Conservation (phyloP, 2,329 filamentous ascomycete species). For the Alternaria triticina region DNA sequence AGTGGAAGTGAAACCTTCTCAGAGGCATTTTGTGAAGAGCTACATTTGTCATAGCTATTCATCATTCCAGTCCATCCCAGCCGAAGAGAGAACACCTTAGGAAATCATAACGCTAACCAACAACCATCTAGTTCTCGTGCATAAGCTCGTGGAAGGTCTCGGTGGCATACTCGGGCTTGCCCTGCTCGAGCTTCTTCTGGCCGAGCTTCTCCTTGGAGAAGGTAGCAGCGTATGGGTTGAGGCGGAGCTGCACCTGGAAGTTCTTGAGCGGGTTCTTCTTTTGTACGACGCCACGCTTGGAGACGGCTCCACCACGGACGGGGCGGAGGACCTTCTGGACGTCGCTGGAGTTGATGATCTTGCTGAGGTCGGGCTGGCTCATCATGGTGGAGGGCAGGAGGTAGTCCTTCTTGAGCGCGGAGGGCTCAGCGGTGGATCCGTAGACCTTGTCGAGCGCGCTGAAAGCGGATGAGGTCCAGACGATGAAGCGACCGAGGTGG, state of each 20-base stretch:
- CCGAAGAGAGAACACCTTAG: constrained; percentile 34
- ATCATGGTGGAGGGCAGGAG: constrained; percentile 91
- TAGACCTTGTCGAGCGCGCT: constrained; percentile 96
- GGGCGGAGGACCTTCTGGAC: constrained; percentile 94
- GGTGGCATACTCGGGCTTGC: constrained; percentile 65
- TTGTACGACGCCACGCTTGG: constrained; percentile 90
- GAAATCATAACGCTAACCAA: constrained; percentile 29
- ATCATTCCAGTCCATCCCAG: constrained; percentile 30
- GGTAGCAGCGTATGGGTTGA: constrained; percentile 95
- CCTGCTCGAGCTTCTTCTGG: constrained; percentile 67
- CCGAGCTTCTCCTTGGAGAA: constrained; percentile 88
- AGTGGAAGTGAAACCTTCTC: constrained; percentile 28
- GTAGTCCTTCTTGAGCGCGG: constrained; percentile 98
- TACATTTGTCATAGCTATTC: constrained; percentile 36
- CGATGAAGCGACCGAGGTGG: constrained; percentile 97
- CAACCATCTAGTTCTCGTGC: constrained; percentile 55
- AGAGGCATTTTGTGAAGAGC: constrained; percentile 36
- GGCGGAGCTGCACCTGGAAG: constrained; percentile 97
- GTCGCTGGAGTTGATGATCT: constrained; percentile 99
- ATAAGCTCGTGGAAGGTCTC: constrained; percentile 59
- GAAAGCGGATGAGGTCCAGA: constrained; percentile 98
- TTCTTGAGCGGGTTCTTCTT: constrained; percentile 99
- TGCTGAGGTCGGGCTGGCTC: constrained; percentile 91
- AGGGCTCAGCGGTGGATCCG: constrained; percentile 87
- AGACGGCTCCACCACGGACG: constrained; percentile 86